Base-by-base conservation (phyloP, 495 filamentous ascomycete genomes). In the Neurospora africana region DNA sequence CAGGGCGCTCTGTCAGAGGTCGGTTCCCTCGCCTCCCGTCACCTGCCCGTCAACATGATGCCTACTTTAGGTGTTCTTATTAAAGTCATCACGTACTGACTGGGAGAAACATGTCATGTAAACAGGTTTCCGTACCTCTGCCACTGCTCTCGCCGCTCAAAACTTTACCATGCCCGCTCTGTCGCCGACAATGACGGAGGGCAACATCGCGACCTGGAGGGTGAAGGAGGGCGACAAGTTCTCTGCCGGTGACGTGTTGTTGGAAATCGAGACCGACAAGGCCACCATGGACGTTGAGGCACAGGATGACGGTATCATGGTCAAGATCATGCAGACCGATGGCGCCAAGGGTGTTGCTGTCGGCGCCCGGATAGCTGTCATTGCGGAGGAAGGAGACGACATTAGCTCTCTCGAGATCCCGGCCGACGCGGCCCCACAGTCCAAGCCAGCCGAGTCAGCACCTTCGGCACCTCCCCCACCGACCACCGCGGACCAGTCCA, bases 211-310 rank as follows among this genome's bases (percentile, higher is more conserved):
- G 30, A 86, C 76, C 69, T 94, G 92, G 92, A 90, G 86, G 75
- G 82, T 94, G 58, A 92, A 92, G 75, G 92, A 94, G 83, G 91
- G 91, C 75, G 91, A 92, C 70, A 86, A 88, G 47, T 95, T 91
- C 80, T 81, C 85, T 0, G 90, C 91, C 70, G 92, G 92, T 41
- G 92, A 95, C 79, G 92, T 94, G 30, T 83, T 95, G 15, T 86
- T 95, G 39, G 92, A 95, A 79, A 93, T 95, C 78, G 92, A 95
- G 82, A 95, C 92, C 36, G 92, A 95, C 80, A 95, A 95, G 82
- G 92, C 92, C 23, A 90, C 91, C 44, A 95, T 95, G 91, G 92
- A 94, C 73, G 92, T 95, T n/a, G 92, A 94, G 80, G 92, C 92
- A 21, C 91, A 92, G 80, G 92, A 95, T 43, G 91, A 93, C 73